Evolutionary conservation across 2,329 filamentous ascomycete genomes (phyloP).

Genomic region (Magnaporthiopsis rhizophila): DNA sequence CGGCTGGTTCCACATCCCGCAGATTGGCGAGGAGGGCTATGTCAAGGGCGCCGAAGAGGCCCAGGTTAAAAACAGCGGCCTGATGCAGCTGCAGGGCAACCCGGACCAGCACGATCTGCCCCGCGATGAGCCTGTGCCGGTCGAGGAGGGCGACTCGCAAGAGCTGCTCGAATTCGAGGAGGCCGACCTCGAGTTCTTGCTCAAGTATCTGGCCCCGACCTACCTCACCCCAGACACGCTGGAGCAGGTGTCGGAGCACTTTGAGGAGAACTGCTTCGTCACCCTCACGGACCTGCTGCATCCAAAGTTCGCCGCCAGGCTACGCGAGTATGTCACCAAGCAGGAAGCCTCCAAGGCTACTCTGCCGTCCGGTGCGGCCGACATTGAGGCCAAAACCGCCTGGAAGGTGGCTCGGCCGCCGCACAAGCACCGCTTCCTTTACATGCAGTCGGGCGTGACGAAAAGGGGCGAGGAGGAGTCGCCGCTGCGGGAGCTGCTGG

Average conservation of each 20-base stretch:
- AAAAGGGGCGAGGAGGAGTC: conserved; percentile 33
- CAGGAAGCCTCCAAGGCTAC: conserved; percentile 41
- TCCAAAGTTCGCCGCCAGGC: conserved; percentile 63
- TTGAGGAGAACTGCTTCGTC: conserved; percentile 68
- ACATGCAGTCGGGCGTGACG: conserved; percentile 44
- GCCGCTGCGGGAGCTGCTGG: conserved; percentile 68
- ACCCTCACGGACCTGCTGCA: conserved; percentile 72
- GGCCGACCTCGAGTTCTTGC: conserved; percentile 77
- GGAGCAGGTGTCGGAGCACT: conserved; percentile 71
- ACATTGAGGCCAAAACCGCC: conserved; percentile 48
- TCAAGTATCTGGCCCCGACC: conserved; percentile 81
- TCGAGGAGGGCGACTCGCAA: conserved; percentile 26
- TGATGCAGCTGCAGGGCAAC: conserved; percentile 88
- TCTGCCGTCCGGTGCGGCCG: conserved; percentile 37
- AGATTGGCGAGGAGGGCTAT: conserved; percentile 87
- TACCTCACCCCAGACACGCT: conserved; percentile 91
- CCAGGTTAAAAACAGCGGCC: conserved; percentile 78
- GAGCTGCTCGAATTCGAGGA: conserved; percentile 56
- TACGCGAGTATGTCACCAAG: conserved; percentile 64
- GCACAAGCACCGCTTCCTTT: conserved; percentile 91
- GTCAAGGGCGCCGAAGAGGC: conserved; percentile 82
- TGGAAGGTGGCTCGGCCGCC: conserved; percentile 81
- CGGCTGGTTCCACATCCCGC: conserved; percentile 98
- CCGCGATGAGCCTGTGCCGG: conserved; percentile 45
- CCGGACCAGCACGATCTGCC: conserved; percentile 85